These are phyloP conservation scores for Plasmopara muralis DNA, from an alignment of 352 stramenopile genomes.

Conservation along the genomic window DNA sequence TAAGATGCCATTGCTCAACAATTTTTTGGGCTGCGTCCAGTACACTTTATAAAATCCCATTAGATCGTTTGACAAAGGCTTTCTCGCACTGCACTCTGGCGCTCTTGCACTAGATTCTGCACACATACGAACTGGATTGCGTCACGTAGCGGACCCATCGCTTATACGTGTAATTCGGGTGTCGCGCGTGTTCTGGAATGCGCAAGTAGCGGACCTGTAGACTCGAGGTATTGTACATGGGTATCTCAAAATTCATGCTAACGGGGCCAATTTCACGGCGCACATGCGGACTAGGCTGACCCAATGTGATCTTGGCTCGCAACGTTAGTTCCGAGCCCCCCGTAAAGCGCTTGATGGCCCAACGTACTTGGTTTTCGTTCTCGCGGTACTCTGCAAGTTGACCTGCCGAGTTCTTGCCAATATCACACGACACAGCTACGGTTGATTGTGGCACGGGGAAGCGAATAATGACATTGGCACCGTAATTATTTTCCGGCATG, in stretches of 20 bases:
- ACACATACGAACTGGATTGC: conserved; percentile 97
- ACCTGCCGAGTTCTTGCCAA: conserved; percentile 61
- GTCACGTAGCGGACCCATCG: conserved; percentile 99
- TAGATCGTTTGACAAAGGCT: not conserved
- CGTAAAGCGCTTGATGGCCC: conserved; percentile 96
- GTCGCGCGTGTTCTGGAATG: conserved; percentile 92
- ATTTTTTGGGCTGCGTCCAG: conserved; percentile 12
- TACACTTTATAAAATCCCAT: conserved; percentile 1
- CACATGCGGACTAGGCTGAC: conserved; percentile 63
- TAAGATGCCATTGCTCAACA: conserved; percentile 26
- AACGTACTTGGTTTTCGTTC: conserved; percentile 93
- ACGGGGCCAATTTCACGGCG: conserved; percentile 95
- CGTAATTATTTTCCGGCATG: conserved; percentile 93
- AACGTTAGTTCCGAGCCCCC: conserved; percentile 94
- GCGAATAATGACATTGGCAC: conserved; percentile 93
- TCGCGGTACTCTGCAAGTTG: conserved; percentile 94
- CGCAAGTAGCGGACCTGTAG: conserved; percentile 97
- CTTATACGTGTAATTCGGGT: conserved; percentile 97
- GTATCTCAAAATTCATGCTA: conserved; percentile 99
- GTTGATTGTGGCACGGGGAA: conserved; percentile 90
- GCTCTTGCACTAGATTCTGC: conserved; percentile 78
- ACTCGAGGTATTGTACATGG: conserved; percentile 99
- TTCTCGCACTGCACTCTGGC: not conserved
- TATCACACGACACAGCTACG: conserved; percentile 70
- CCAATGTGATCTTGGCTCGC: conserved; percentile 88